These are phyloP conservation scores for Falciphora oryzae DNA, from an alignment of 2,329 filamentous ascomycete species.

Conservation along the genomic window DNA sequence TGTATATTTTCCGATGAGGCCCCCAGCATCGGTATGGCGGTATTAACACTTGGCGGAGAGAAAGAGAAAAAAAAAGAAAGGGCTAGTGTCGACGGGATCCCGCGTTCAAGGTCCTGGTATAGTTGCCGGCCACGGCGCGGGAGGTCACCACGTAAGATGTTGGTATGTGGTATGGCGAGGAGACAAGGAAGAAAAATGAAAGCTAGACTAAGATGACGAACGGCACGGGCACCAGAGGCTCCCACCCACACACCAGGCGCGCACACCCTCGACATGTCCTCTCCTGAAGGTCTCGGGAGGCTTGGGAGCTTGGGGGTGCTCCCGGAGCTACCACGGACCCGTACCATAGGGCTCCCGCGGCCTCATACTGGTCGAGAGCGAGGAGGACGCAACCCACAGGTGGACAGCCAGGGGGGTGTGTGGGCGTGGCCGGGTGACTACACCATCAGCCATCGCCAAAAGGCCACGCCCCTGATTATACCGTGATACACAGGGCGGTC, in stretches of 20 bases:
- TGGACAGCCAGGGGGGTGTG: neutral
- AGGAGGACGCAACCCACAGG: neutral
- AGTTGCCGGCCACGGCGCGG: neutral
- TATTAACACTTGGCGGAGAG: neutral
- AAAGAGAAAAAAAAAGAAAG: neutral
- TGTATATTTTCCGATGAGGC: constrained; percentile 20
- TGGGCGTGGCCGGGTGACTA: neutral
- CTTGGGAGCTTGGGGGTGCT: neutral
- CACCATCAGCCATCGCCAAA: constrained; percentile 7
- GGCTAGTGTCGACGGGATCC: neutral
- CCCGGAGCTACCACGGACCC: neutral
- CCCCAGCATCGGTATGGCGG: no score
- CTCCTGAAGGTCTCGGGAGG: neutral
- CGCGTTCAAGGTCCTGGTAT: neutral
- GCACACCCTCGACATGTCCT: neutral
- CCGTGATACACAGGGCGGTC: neutral
- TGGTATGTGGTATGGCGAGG: constrained; percentile 7
- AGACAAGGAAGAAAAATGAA: constrained; percentile 12
- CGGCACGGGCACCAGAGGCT: neutral
- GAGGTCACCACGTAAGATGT: neutral
- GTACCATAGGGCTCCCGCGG: neutral
- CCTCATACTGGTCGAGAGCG: neutral
- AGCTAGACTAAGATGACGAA: constrained; percentile 9
- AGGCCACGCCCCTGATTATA: neutral
- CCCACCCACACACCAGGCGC: neutral